phyloP scores from a whole-genome alignment of 1,139 yeast genomes.

The Debaryomycetaceae sp. region DNA sequence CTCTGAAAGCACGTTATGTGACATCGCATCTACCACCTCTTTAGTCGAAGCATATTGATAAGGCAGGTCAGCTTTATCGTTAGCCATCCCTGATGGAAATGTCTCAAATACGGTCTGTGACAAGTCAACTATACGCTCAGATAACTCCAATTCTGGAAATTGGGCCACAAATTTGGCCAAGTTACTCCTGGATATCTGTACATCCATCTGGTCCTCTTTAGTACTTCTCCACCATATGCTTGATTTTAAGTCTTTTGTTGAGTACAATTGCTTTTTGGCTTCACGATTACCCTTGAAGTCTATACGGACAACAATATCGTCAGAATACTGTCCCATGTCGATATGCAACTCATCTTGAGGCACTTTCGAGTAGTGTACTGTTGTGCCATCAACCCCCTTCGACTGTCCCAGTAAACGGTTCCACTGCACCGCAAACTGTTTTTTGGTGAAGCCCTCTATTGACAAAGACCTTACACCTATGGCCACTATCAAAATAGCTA shows the following conservation, averaged over 20 bases:
- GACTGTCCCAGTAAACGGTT: background rate
- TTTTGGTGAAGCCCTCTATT: background rate
- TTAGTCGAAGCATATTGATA: constrained; percentile 17
- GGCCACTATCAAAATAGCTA: background rate
- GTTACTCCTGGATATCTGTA: constrained; percentile 27
- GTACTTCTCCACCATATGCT: constrained; percentile 32
- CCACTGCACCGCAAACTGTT: background rate
- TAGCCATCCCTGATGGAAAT: constrained; percentile 31
- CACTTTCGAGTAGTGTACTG: background rate
- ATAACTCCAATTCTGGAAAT: constrained; percentile 20
- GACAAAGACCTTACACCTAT: background rate
- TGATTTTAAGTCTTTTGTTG: constrained; percentile 11
- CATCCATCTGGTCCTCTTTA: constrained; percentile 25
- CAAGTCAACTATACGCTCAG: constrained; percentile 52
- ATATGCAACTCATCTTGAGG: constrained; percentile 14
- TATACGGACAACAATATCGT: constrained; percentile 50
- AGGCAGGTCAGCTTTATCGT: constrained; percentile 7
- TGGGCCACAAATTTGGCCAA: constrained; percentile 18
- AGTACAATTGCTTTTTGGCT: background rate
- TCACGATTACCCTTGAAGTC: constrained; percentile 2
- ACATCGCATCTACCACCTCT: constrained; percentile 15
- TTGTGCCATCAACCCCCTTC: background rate
- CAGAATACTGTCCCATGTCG: constrained; percentile 46
- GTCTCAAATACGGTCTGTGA: constrained; percentile 55
- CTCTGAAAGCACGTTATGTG: constrained; percentile 27